Percentiles rank a stretch among this genome's conserved stretches.
These are phyloP conservation scores for Hemisphaericaspora subhashii DNA, from an alignment of 1,139 yeast genomes.

Conservation along the genomic window DNA sequence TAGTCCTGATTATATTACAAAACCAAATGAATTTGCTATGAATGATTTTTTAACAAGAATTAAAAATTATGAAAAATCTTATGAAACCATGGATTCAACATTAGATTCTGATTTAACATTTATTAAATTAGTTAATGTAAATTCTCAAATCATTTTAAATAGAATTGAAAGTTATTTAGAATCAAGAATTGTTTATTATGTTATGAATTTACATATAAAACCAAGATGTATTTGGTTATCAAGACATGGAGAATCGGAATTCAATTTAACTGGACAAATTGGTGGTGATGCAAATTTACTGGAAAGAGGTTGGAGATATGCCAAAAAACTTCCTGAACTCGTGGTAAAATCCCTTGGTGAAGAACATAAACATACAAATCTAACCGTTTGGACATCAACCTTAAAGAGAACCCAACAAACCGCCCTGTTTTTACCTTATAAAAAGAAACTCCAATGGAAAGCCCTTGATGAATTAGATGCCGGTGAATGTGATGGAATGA, in stretches of 20 bases:
- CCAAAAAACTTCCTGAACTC: conserved; percentile 76
- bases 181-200: conserved; percentile 90
- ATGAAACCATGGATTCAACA: conserved; percentile 65
- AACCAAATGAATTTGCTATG: conserved; percentile 71
- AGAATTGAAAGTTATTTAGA: conserved; percentile 86
- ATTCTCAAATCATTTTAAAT: conserved; percentile 84
- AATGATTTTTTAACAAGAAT: conserved; percentile 74
- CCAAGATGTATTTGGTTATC: conserved; percentile 92
- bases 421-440: conserved; percentile 77
- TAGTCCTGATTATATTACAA: conserved; percentile 81
- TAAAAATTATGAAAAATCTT: conserved; percentile 66
- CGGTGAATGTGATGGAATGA: conserved; percentile 93
- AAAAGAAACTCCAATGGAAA: conserved; percentile 84
- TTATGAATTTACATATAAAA: conserved; percentile 91
- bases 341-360: conserved; percentile 72
- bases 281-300: conserved; percentile 94
- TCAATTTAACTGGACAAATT: conserved; percentile 88
- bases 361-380: conserved; percentile 58
- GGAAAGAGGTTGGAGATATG: conserved; percentile 83
- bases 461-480: conserved; percentile 97
- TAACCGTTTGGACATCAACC: conserved; percentile 97
- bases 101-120: conserved; percentile 71
- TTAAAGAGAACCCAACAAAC: conserved; percentile 91
- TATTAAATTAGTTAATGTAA: conserved; percentile 83
- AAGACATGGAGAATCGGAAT: conserved; percentile 93